Evolutionary conservation across 2,329 filamentous ascomycete species (phyloP).

Genomic region (Alternaria novae-zelandiae): DNA sequence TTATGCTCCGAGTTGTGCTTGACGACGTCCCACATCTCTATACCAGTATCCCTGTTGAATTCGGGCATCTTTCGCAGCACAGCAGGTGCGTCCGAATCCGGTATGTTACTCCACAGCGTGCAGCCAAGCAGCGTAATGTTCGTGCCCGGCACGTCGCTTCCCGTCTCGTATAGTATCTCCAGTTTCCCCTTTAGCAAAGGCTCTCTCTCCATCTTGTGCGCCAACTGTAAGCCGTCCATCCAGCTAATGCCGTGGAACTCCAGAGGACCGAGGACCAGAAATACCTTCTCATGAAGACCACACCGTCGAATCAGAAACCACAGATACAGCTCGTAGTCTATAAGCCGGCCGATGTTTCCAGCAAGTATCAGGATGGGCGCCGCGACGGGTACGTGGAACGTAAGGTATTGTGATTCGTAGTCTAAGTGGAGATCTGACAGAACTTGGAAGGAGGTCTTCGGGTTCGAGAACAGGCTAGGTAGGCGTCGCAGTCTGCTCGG

Average conservation of each 20-base stretch:
- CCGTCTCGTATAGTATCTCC: slow-evolving; percentile 53
- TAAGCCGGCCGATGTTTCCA: slow-evolving; percentile 40
- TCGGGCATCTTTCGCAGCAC: slow-evolving; percentile 59
- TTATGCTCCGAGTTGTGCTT: slow-evolving; percentile 58
- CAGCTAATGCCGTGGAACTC: slow-evolving; percentile 37
- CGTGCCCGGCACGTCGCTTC: slow-evolving; percentile 51
- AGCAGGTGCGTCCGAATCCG: slow-evolving; percentile 45
- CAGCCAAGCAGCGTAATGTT: slow-evolving; percentile 62
- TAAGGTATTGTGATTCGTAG: slow-evolving; percentile 37
- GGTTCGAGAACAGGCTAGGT: slow-evolving; percentile 29
- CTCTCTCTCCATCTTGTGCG: slow-evolving; percentile 37
- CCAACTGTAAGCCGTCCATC: slow-evolving; percentile 33
- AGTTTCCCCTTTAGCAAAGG: slow-evolving; percentile 43
- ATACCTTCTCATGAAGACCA: slow-evolving; percentile 40
- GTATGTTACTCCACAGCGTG: slow-evolving; percentile 63
- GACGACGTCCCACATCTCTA: slow-evolving; percentile 59
- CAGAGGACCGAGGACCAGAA: slow-evolving; percentile 34
- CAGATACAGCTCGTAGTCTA: slow-evolving; percentile 41
- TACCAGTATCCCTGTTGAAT: slow-evolving; percentile 55
- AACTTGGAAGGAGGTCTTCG: slow-evolving; percentile 38
- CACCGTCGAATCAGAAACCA: slow-evolving; percentile 38
- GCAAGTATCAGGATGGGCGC: slow-evolving; percentile 40
- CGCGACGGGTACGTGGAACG: slow-evolving; percentile 38
- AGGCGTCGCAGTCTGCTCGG: slow-evolving; percentile 29
- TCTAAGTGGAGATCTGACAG: slow-evolving; percentile 43